Conservation (phyloP, 352 stramenopile species). For the Phytopythium litorale region DNA sequence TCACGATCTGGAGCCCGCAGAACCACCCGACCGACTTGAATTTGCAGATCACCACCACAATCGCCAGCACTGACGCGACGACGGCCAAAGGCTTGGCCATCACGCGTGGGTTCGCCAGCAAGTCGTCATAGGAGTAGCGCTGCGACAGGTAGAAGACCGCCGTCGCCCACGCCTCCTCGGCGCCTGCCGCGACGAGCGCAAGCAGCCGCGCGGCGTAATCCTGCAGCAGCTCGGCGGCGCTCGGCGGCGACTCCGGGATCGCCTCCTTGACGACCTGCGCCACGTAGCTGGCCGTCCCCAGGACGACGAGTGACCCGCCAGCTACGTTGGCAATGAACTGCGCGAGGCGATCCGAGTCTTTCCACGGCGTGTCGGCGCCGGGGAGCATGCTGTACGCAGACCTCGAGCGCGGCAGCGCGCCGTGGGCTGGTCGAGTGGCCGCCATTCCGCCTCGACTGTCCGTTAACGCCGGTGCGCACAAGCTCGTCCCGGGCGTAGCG, state of each 20-base stretch:
- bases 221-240: conserved; percentile 23
- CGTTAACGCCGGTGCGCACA: not conserved
- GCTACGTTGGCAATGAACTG: conserved; percentile 62
- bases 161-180: conserved; percentile 20
- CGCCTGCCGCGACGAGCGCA: not conserved
- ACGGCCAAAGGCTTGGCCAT: conserved; percentile 29
- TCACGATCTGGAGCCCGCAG: conserved; percentile 43
- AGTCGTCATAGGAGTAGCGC: conserved; percentile 17
- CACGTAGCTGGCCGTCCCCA: conserved; percentile 34
- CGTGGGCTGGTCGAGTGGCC: not conserved
- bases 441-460: not conserved
- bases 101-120: conserved; percentile 33
- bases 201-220: conserved; percentile 2
- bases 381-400: not conserved
- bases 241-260: conserved; percentile 24
- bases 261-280: conserved; percentile 19
- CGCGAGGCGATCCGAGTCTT: conserved; percentile 54
- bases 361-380: conserved; percentile 33
- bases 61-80: conserved; percentile 9
- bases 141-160: conserved; percentile 10
- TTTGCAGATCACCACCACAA: conserved; percentile 33
- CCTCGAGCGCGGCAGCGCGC: not conserved
- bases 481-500: not conserved
- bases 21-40: conserved; percentile 69
- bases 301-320: conserved; percentile 43